Percentiles rank a stretch among this genome's conserved stretches.
Evolutionary conservation across 1,284 basidiomycete genomes (phyloP).

Genomic region (Bothia castanella): DNA sequence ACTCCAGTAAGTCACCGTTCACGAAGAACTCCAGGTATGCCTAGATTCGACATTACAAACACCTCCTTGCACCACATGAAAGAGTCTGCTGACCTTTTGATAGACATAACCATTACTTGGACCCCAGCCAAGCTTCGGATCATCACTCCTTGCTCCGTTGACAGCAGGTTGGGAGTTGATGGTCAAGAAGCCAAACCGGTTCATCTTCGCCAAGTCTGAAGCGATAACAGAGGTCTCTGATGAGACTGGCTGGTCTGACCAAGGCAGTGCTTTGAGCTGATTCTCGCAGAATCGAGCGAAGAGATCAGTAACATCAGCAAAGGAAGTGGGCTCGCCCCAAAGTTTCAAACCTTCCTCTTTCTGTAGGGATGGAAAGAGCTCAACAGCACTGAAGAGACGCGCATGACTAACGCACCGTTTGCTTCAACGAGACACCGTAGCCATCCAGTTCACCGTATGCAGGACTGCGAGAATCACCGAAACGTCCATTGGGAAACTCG

Average conservation of each 20-base stretch:
- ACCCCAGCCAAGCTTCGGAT: slow-evolving; percentile 91
- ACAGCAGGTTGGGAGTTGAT: slow-evolving; percentile 99
- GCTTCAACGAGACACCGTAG: slow-evolving; percentile 84
- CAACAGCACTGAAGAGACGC: not conserved
- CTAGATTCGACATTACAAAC: slow-evolving; percentile 37
- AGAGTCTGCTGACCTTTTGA: slow-evolving; percentile 71
- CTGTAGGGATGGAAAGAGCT: slow-evolving; percentile 36
- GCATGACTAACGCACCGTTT: slow-evolving; percentile 52
- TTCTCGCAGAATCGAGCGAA: slow-evolving; percentile 81
- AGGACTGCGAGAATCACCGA: slow-evolving; percentile 94
- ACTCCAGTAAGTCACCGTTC: slow-evolving; percentile 65
- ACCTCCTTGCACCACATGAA: not conserved
- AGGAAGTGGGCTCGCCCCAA: slow-evolving; percentile 81
- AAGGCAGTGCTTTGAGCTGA: slow-evolving; percentile 77
- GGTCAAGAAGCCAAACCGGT: slow-evolving; percentile 88
- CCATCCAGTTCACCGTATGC: slow-evolving; percentile 98
- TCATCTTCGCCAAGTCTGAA: slow-evolving; percentile 78
- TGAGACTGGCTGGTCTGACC: slow-evolving; percentile 90
- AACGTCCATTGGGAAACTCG: slow-evolving; percentile 98
- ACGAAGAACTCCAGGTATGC: slow-evolving; percentile 99
- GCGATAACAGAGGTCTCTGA: slow-evolving; percentile 86
- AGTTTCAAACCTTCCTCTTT: slow-evolving; percentile 81
- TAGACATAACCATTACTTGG: slow-evolving; percentile 94
- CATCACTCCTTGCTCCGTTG: slow-evolving; percentile 84
- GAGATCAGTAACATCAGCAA: slow-evolving; percentile 64